A percentile compares a stretch with the other conserved stretches of the same genome.
Evolutionary conservation across 257 asterid genomes (phyloP).

Genomic region (Oldenlandia corymbosa): DNA sequence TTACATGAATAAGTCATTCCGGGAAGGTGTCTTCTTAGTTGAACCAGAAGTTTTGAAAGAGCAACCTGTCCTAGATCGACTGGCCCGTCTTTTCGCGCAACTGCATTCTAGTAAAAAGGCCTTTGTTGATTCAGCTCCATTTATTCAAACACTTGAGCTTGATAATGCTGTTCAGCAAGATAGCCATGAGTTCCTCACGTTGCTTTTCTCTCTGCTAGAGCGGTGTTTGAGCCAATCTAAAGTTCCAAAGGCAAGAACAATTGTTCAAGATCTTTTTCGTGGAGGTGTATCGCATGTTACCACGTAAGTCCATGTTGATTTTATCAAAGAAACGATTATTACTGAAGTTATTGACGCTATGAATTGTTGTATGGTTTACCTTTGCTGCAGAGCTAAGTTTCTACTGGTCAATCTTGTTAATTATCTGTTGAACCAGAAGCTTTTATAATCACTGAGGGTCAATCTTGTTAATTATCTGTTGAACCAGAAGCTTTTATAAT

Average conservation of each 20-base stretch:
- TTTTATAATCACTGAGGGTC: too few relatives aligned
- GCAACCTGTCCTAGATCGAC: constrained; percentile 75
- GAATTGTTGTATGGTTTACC: neutral
- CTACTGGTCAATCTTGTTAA: neutral
- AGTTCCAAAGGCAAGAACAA: constrained; percentile 64
- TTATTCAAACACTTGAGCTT: constrained; percentile 81
- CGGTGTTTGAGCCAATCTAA: constrained; percentile 69
- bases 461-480: too few relatives aligned
- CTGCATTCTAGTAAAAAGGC: constrained; percentile 86
- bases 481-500: too few relatives aligned
- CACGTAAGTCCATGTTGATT: constrained; percentile 35
- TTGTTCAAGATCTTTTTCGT: constrained; percentile 89
- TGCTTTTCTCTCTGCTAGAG: constrained; percentile 90
- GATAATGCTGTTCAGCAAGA: constrained; percentile 98
- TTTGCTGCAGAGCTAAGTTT: neutral
- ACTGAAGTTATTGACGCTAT: neutral
- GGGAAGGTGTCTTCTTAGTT: constrained; percentile 83
- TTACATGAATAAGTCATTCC: constrained; percentile 80
- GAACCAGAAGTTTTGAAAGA: constrained; percentile 65
- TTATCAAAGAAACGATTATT: neutral
- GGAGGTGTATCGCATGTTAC: constrained; percentile 98
- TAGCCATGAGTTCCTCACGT: constrained; percentile 92
- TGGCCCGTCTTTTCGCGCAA: constrained; percentile 79
- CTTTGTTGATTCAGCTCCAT: constrained; percentile 94
- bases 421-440: too few relatives aligned